Percentiles rank a stretch among this genome's conserved stretches.
These are phyloP conservation scores for Chlorella sp. DNA, from an alignment of 139 green algal species.

Conservation along the genomic window DNA sequence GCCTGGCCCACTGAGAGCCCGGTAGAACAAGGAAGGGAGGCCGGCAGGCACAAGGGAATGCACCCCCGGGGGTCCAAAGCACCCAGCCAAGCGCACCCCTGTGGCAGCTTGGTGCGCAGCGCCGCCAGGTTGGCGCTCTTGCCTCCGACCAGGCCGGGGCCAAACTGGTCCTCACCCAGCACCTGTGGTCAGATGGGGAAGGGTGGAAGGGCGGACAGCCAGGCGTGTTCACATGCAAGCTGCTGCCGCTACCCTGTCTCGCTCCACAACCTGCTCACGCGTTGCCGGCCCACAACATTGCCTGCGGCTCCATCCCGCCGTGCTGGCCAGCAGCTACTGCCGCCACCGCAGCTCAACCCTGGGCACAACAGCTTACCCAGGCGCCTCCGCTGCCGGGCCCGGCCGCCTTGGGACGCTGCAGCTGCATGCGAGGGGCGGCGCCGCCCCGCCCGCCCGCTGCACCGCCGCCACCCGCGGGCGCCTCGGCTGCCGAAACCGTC, in stretches of 20 bases:
- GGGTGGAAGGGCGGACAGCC: too few relatives aligned
- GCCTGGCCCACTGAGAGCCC: not conserved
- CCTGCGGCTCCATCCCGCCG: too few relatives aligned
- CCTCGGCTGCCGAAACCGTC: not conserved
- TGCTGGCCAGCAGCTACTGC: too few relatives aligned
- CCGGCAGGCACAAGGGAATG: not conserved
- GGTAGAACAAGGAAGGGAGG: not conserved
- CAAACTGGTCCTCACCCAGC: conserved; percentile 63
- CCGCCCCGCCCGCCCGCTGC: not conserved
- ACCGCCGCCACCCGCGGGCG: not conserved
- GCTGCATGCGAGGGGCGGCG: conserved; percentile 18
- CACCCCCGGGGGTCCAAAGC: too few relatives aligned
- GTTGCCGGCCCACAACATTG: too few relatives aligned
- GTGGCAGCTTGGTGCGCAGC: conserved; percentile 55
- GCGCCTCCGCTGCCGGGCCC: not conserved
- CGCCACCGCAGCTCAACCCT: too few relatives aligned
- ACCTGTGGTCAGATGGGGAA: not conserved
- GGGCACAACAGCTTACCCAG: conserved; percentile 50
- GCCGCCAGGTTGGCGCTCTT: conserved; percentile 80
- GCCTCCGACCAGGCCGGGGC: conserved; percentile 68
- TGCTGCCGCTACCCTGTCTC: too few relatives aligned
- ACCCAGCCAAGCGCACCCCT: conserved; percentile 7
- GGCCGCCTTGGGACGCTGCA: conserved; percentile 29
- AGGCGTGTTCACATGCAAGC: too few relatives aligned
- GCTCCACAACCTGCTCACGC: too few relatives aligned